Evolutionary conservation across 1,139 yeast species (phyloP), one percentile per base, ranked within the genome.

Genomic region (Suhomyces ambrosiae): DNA sequence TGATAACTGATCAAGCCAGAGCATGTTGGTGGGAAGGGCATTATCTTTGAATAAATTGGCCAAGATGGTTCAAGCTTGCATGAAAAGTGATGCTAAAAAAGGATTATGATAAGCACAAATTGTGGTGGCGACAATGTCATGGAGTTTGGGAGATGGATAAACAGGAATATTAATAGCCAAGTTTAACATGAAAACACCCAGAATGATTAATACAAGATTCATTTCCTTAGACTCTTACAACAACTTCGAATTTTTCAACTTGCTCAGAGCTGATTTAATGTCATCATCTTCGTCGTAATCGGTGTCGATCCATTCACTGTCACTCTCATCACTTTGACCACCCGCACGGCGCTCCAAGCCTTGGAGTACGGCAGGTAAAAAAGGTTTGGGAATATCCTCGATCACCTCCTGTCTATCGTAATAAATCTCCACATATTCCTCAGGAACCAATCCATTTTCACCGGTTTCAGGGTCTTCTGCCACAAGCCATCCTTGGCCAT

Each of bases 401-500:
- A 19, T 54, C 53, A 30, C 56, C 19, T 49, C 56, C 5, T 49
- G 58, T n/a, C 56, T 55, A 19, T 48, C 55, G 27, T 52, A 50
- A 30, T 71, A 50, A 38, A 83, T 67, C 46, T 84, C 85, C 30
- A 92, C 96, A 53, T 89, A 92, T 52, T 87, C 96, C 54, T 90
- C 96, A 1, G 99, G 99, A 5, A 92, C 96, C 36, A 92, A 75
- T 2, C 99, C 99, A 19, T 95, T 86, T 48, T 82, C 86, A 1
- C 89, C 90, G 3, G 85, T 75, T 23, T 61, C 72, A 0, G 89
- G 85, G 54, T 86, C 90, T 50, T 83, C 87, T 0, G 97, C 97
- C 33, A 92, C 97, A 4, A 94, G 72, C 99, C 98, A 92, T 5
- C 99, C 99, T 58, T 92, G 97, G 14, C 97, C 97, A 58, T 92